These are phyloP conservation scores for Singerocomus inundabilis DNA, from an alignment of 1,284 basidiomycete species.

Conservation along the genomic window DNA sequence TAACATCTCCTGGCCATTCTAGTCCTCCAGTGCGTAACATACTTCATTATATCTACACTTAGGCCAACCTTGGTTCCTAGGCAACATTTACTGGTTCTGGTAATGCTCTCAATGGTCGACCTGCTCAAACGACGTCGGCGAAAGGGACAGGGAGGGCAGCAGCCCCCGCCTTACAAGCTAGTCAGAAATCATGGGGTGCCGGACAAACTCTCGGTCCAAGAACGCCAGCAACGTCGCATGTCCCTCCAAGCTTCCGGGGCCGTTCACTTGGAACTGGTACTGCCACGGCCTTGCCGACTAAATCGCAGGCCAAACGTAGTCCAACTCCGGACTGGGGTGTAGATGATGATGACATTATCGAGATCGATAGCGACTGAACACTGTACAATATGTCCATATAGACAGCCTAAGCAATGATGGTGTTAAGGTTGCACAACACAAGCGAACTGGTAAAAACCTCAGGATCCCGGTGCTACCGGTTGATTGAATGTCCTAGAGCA, in stretches of 20 bases:
- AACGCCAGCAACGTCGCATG: slow-evolving; percentile 37
- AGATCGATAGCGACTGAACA: slow-evolving; percentile 68
- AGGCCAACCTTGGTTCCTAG: slow-evolving; percentile 21
- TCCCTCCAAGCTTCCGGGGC: slow-evolving; percentile 33
- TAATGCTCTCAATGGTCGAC: slow-evolving; percentile 51
- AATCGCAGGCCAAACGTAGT: slow-evolving; percentile 44
- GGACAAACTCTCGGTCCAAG: slow-evolving; percentile 56
- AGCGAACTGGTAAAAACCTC: not conserved
- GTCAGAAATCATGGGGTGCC: slow-evolving; percentile 48
- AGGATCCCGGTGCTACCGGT: not conserved
- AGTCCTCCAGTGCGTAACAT: slow-evolving; percentile 25
- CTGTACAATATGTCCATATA: slow-evolving; percentile 14
- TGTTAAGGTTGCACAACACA: not conserved
- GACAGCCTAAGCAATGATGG: not conserved
- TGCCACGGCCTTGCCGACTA: slow-evolving; percentile 44
- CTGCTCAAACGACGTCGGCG: slow-evolving; percentile 26
- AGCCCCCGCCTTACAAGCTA: slow-evolving; percentile 28
- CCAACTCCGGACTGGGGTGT: slow-evolving; percentile 77
- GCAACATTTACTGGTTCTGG: slow-evolving; percentile 52
- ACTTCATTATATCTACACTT: slow-evolving; percentile 1
- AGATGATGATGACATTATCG: slow-evolving; percentile 71
- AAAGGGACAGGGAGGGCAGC: slow-evolving; percentile 60
- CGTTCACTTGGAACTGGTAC: slow-evolving; percentile 52
- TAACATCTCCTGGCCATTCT: slow-evolving; percentile 28
- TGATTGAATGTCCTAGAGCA: slow-evolving; percentile 50